Evolutionary conservation across 345 rosid species (phyloP), one percentile per base, ranked within the genome.

Genomic region (Eucalyptus pauciflora): DNA sequence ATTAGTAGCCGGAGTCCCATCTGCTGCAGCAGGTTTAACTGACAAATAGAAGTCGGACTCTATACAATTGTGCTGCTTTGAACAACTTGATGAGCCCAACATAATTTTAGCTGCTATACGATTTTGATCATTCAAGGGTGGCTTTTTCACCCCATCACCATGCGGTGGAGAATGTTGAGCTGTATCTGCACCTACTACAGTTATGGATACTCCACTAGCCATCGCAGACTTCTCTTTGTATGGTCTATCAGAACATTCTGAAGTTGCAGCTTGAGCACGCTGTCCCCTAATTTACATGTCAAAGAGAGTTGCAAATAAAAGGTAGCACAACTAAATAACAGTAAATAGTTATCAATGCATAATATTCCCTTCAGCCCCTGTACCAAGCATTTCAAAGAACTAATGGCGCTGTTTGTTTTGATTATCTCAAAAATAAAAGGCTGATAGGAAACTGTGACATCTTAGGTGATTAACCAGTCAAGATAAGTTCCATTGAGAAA

Each of bases 381-480:
- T 18, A 37, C 83, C 46, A 71, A 71, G 83, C 83, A 76, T 76
- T 37, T 76, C 12, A 76, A 37, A 76, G 48, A 76, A 76, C 27
- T 76, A 37, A 37, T 69, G 80, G 24, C 5, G 25, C 45, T 69
- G 80, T 69, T 69, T 69, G 13, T 69, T 76, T 76, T 37, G 10
- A 41, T 41, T 76, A 41, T 76, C 83, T 41, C 48, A 76, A 76
- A 51, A 43, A 18, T 12, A 91, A 85, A 58, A 88, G 95, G 89
- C 94, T 94, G 89, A 89, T 94, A 90, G 95, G 88, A 89, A 91
- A 86, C 76, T 94, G 95, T 88, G 91, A 93, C 89, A 97, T 97
- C 97, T 98, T 95, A 92, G 87, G 80, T n/a, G 22, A 52, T 52
- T 49, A 90, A 56, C 58, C 69, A 89, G 50, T 46, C 62, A 86